A percentile compares a stretch with the other conserved stretches of the same genome.
phyloP scores from a whole-genome alignment of 345 rosid genomes.

The Populus deltoides region DNA sequence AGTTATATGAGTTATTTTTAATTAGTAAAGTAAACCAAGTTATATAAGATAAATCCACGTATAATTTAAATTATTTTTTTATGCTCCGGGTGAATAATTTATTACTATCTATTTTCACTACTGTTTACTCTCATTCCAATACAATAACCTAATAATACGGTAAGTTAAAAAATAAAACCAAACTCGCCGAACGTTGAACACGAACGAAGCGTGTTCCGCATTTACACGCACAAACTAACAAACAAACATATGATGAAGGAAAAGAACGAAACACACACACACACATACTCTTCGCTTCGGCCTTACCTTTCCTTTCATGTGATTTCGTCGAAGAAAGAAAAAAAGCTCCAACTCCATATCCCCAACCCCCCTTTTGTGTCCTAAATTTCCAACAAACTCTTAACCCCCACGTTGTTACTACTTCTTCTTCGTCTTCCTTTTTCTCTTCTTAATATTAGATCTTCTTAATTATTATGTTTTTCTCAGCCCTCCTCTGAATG shows the following conservation, averaged over 20 bases:
- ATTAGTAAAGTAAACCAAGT: too few relatives aligned
- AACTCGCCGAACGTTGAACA: too few relatives aligned
- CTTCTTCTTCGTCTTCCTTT: not conserved
- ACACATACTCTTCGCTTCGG: not conserved
- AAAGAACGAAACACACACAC: not conserved
- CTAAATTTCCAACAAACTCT: not conserved
- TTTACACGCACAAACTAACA: not conserved
- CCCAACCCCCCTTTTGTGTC: slow-evolving; percentile 1
- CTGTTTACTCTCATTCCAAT: too few relatives aligned
- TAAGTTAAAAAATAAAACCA: too few relatives aligned
- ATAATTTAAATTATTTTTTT: too few relatives aligned
- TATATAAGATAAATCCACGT: too few relatives aligned
- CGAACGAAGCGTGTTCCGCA: too few relatives aligned
- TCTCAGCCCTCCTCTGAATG: not conserved
- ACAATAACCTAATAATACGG: too few relatives aligned
- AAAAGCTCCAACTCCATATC: not conserved
- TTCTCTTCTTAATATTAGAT: not conserved
- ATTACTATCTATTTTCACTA: too few relatives aligned
- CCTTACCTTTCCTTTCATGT: not conserved
- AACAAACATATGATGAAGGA: not conserved
- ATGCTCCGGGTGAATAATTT: too few relatives aligned
- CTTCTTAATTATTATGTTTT: slow-evolving; percentile 1
- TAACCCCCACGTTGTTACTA: not conserved
- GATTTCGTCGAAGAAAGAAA: not conserved
- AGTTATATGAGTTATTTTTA: too few relatives aligned